Base-by-base conservation (phyloP, 208 protist genomes). In the Chromosphaera perkinsii region DNA sequence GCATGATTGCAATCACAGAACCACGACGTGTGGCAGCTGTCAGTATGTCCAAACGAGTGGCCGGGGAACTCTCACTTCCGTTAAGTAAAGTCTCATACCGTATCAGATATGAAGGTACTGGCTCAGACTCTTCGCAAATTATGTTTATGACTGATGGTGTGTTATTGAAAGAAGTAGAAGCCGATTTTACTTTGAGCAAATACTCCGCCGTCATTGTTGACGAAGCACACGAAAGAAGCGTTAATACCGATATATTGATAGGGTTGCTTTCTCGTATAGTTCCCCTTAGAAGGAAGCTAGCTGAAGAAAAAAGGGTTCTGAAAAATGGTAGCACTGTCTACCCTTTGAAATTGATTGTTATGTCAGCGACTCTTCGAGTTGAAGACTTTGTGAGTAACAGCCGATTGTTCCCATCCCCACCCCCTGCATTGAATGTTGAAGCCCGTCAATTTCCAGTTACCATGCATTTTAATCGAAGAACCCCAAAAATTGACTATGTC, bases 261-360 rank as follows among this genome's bases (percentile, higher is more conserved):
- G 96, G 95, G 14, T 74, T 99, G 9, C 82, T 99, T 5, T 98
- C 95, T 0, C 92, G 96, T 32, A 94, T 98, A 45, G 88, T 98
- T 9, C 90, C 88, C 7, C 79, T 97, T 37, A 86, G 94, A 37
- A 88, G 90, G 65, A 85, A 93, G 66, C 5, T 80, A 14, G 36
- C 52, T 2, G 26, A 42, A 26, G 51, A 72, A 35, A 37, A 51
- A 5, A 39, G 17, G 55, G 9, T 5, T 22, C 5, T 49, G 12
- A 1, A 69, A 62, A 14, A 42, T 47, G 48, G 48, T 33, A 22
- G 17, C 14, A 26, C 49, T 17, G 26, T 49, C 12, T 24, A n/a
- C 1, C 82, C 80, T 17, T 68, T 91, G 24, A 84, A 85, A 51
- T 63, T 91, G 20, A 65, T 95, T 2, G 84, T 95, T 66, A 95